Evolutionary conservation across 1,284 basidiomycete genomes (phyloP).

Genomic region (Ustilago trichophora): DNA sequence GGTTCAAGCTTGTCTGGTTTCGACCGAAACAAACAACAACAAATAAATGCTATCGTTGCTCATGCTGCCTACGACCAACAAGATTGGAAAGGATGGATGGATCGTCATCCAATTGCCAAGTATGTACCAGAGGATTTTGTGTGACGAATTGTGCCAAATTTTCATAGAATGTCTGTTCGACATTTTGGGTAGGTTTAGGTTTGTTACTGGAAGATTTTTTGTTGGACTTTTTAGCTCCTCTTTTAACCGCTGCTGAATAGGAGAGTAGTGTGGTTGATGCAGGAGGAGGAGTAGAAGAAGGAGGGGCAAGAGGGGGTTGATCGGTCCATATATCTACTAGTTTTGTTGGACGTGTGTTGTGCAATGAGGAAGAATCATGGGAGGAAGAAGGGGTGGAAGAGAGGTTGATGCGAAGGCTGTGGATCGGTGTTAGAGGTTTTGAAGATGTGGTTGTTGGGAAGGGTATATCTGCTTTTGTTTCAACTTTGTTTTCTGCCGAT

Average conservation of each 20-base stretch:
- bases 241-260: slow-evolving; percentile 31
- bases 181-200: background rate
- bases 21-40: no score
- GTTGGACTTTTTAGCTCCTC: no score
- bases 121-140: slow-evolving; percentile 13
- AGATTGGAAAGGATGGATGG: background rate
- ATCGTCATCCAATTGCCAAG: slow-evolving; percentile 26
- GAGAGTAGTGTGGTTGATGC: slow-evolving; percentile 10
- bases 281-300: background rate
- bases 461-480: no score
- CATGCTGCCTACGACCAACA: no score
- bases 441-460: background rate
- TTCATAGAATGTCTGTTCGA: slow-evolving; percentile 31
- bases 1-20: no score
- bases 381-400: no score
- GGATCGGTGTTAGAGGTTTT: slow-evolving; percentile 20
- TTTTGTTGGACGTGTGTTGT: slow-evolving; percentile 1
- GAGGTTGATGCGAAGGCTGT: slow-evolving; percentile 8
- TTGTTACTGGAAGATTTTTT: background rate
- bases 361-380: no score
- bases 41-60: background rate
- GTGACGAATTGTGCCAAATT: background rate
- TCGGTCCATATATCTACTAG: slow-evolving; percentile 37
- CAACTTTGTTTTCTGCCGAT: no score
- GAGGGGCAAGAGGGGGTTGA: background rate